Evolutionary conservation across 768 basidiomycete genomes (phyloP).

Genomic region (Trametes coccinea): DNA sequence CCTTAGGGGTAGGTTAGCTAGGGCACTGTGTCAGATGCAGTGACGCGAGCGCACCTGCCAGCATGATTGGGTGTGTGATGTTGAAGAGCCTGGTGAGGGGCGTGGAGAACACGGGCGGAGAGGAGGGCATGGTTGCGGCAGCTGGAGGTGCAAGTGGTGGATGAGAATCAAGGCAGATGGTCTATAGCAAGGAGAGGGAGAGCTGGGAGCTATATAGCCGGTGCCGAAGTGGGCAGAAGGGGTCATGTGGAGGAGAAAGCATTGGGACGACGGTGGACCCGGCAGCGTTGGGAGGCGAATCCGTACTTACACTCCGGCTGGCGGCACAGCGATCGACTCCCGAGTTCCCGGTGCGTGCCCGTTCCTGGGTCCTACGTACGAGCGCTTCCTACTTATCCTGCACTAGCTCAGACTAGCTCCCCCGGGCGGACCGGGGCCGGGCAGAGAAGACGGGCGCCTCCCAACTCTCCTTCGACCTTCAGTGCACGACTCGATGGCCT

Average conservation of each 20-base stretch:
- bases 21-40: no score
- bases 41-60: slow-evolving; percentile 52
- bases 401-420: no score
- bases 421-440: no score
- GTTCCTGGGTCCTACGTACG: no score
- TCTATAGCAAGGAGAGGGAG: not conserved
- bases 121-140: slow-evolving; percentile 58
- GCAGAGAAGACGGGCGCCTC: not conserved
- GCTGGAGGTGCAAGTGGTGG: not conserved
- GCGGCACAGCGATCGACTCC: slow-evolving; percentile 4
- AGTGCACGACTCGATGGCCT: slow-evolving; percentile 4
- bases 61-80: slow-evolving; percentile 82
- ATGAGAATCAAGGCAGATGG: not conserved
- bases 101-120: slow-evolving; percentile 62
- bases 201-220: slow-evolving; percentile 5
- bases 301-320: no score
- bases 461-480: slow-evolving; percentile 7
- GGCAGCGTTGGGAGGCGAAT: not conserved
- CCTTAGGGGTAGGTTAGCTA: slow-evolving; percentile 33
- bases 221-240: not conserved
- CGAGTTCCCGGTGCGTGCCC: not conserved
- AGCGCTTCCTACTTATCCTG: no score
- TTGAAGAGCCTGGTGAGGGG: slow-evolving; percentile 75
- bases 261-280: not conserved
- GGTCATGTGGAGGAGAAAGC: slow-evolving; percentile 9